Percentiles rank a stretch among this genome's conserved stretches.
These are phyloP conservation scores for Xylaria grammica DNA, from an alignment of 495 filamentous ascomycete species.

Conservation along the genomic window DNA sequence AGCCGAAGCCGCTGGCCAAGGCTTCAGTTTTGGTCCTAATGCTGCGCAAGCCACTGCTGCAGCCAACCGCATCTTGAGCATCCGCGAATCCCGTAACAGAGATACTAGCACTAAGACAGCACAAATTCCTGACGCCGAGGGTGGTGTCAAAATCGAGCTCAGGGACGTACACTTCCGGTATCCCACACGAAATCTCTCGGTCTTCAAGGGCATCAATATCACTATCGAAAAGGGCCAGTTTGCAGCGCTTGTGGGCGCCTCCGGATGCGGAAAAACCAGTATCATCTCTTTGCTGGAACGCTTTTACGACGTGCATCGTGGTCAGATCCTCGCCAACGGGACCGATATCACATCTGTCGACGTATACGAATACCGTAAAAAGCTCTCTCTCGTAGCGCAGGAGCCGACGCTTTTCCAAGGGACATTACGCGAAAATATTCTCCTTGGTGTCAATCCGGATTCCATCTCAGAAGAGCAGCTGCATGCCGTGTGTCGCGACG, in stretches of 20 bases:
- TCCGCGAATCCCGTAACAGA: slow-evolving; percentile 39
- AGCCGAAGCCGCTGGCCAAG: slow-evolving; percentile 50
- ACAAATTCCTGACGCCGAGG: slow-evolving; percentile 37
- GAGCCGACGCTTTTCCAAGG: slow-evolving; percentile 64
- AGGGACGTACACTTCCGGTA: slow-evolving; percentile 68
- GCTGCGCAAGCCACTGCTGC: slow-evolving; percentile 53
- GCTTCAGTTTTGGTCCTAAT: slow-evolving; percentile 55
- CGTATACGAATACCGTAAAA: slow-evolving; percentile 59
- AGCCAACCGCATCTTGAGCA: slow-evolving; percentile 51
- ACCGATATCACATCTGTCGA: slow-evolving; percentile 55
- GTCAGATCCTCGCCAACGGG: slow-evolving; percentile 63
- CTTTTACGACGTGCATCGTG: slow-evolving; percentile 68
- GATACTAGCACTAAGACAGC: slow-evolving; percentile 17
- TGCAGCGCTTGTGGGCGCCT: slow-evolving; percentile 73
- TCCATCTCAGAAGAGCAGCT: slow-evolving; percentile 59
- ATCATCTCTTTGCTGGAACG: slow-evolving; percentile 70
- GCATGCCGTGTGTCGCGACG: slow-evolving; percentile 64
- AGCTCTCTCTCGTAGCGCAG: slow-evolving; percentile 68
- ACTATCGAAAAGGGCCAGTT: slow-evolving; percentile 70
- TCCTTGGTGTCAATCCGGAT: slow-evolving; percentile 54
- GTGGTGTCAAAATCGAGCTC: slow-evolving; percentile 63
- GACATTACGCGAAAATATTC: slow-evolving; percentile 66
- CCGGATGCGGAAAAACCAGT: slow-evolving; percentile 78
- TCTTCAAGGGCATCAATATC: slow-evolving; percentile 61
- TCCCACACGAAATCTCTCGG: slow-evolving; percentile 56